Percentiles rank a stretch among this genome's conserved stretches.
Conservation (phyloP, 306 rosid species). For the Delonix regia region DNA sequence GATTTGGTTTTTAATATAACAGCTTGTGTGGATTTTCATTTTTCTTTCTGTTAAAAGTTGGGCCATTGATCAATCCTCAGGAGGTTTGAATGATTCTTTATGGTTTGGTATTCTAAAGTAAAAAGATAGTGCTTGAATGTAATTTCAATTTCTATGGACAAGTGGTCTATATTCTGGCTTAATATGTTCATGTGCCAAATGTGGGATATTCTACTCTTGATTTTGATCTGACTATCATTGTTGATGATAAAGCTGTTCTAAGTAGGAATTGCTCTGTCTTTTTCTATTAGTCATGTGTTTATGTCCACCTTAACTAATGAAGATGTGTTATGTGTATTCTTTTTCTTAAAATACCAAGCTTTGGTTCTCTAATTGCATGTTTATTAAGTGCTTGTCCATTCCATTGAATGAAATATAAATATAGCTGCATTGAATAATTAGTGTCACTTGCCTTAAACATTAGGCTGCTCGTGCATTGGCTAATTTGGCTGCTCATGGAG, state of each 20-base stretch:
- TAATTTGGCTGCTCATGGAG: slow-evolving; percentile 99
- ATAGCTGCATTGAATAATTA: slow-evolving; percentile 33
- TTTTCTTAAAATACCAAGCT: not conserved
- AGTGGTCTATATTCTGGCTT: not conserved
- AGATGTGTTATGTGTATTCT: slow-evolving; percentile 17
- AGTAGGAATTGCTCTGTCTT: slow-evolving; percentile 21
- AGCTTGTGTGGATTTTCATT: slow-evolving; percentile 9
- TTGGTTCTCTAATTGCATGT: slow-evolving; percentile 10
- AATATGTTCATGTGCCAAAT: not conserved
- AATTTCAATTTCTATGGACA: slow-evolving; percentile 1
- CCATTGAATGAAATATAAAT: slow-evolving; percentile 25
- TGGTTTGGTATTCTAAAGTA: not conserved
- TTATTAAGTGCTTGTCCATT: not conserved
- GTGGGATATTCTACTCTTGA: slow-evolving; percentile 4
- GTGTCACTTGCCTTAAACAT: slow-evolving; percentile 32
- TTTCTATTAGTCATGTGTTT: slow-evolving; percentile 12
- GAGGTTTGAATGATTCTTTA: not conserved
- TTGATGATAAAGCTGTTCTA: not conserved
- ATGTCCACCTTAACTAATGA: slow-evolving; percentile 3
- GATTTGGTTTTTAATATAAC: not conserved
- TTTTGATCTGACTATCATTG: slow-evolving; percentile 10
- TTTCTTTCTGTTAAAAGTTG: not conserved
- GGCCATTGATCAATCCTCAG: not conserved
- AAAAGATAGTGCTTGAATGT: not conserved
- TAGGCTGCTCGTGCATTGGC: slow-evolving; percentile 99